phyloP scores from a whole-genome alignment of 2,329 filamentous ascomycete species.

The Aphanoascus verrucosus region DNA sequence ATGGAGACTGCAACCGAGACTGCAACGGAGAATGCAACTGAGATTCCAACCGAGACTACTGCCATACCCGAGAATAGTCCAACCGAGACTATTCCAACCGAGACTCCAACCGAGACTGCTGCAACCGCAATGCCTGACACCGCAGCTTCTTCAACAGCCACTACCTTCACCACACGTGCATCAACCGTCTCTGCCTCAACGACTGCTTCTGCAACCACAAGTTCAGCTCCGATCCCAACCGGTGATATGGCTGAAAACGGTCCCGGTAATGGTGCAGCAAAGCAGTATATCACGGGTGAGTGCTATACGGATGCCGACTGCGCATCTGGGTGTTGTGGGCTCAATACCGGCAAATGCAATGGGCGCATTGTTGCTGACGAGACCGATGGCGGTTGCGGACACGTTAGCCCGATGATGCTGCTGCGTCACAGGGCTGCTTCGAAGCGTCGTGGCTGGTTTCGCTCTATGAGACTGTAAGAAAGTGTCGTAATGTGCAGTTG shows the following conservation, averaged over 20 bases:
- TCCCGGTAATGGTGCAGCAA: neutral
- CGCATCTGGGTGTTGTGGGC: slow-evolving; percentile 22
- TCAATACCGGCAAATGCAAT: slow-evolving; percentile 28
- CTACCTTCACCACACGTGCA: neutral
- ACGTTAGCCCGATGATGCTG: slow-evolving; percentile 12
- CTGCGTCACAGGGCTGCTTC: no score
- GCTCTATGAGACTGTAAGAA: no score
- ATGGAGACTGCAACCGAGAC: no score
- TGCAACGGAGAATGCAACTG: no score
- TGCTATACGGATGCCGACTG: slow-evolving; percentile 22
- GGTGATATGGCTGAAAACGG: neutral
- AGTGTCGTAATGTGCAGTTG: no score
- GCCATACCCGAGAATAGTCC: no score
- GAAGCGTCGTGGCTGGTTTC: no score
- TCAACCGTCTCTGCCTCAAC: neutral
- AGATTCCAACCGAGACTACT: no score
- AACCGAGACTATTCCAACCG: no score
- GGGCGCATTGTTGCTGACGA: slow-evolving; percentile 27
- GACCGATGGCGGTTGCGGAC: slow-evolving; percentile 29
- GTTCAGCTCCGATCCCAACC: neutral
- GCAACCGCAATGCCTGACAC: no score
- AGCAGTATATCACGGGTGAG: slow-evolving; percentile 23
- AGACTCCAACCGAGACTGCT: no score
- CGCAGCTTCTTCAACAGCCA: no score
- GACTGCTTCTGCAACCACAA: neutral